Conservation (phyloP, 768 basidiomycete genomes). For the Xerocomus brunneocitrinus region DNA sequence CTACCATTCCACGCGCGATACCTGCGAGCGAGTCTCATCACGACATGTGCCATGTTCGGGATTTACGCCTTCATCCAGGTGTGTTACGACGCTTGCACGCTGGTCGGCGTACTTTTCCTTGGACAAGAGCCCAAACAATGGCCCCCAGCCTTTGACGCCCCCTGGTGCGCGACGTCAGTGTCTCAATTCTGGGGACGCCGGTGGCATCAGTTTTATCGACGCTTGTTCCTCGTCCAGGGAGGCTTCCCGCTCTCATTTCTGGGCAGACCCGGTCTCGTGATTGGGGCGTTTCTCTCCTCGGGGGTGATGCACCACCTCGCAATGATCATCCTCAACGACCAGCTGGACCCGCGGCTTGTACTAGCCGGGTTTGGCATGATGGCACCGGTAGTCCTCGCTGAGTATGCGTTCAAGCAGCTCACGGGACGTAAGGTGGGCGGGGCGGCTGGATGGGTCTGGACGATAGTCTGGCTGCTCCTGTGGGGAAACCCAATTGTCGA, state of each 20-base stretch:
- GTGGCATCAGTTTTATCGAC: slow-evolving; percentile 38
- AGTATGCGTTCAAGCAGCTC: slow-evolving; percentile 25
- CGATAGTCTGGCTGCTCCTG: slow-evolving; percentile 19
- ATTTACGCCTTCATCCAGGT: slow-evolving; percentile 43
- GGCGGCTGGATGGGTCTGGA: slow-evolving; percentile 17
- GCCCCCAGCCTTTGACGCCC: slow-evolving; percentile 31
- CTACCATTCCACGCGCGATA: slow-evolving; percentile 26
- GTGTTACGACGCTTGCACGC: slow-evolving; percentile 22
- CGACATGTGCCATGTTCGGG: slow-evolving; percentile 38
- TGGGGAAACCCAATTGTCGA: slow-evolving; percentile 25
- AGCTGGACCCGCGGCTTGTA: slow-evolving; percentile 38
- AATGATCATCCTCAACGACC: slow-evolving; percentile 47
- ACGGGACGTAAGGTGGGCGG: slow-evolving; percentile 30
- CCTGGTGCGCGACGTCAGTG: slow-evolving; percentile 34
- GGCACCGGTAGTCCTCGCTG: slow-evolving; percentile 46
- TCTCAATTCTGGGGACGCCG: slow-evolving; percentile 34
- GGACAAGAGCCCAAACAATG: slow-evolving; percentile 26
- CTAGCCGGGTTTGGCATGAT: slow-evolving; percentile 51
- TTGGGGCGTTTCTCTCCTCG: slow-evolving; percentile 55
- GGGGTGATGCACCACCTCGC: slow-evolving; percentile 51
- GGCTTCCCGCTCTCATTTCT: slow-evolving; percentile 29
- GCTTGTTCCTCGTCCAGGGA: slow-evolving; percentile 29
- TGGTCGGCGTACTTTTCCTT: slow-evolving; percentile 25
- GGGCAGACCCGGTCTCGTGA: slow-evolving; percentile 44
- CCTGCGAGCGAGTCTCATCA: slow-evolving; percentile 39